Percentiles rank a stretch among this genome's conserved stretches.
Conservation (phyloP, 495 filamentous ascomycete species). For the Elasticomyces elasticus region DNA sequence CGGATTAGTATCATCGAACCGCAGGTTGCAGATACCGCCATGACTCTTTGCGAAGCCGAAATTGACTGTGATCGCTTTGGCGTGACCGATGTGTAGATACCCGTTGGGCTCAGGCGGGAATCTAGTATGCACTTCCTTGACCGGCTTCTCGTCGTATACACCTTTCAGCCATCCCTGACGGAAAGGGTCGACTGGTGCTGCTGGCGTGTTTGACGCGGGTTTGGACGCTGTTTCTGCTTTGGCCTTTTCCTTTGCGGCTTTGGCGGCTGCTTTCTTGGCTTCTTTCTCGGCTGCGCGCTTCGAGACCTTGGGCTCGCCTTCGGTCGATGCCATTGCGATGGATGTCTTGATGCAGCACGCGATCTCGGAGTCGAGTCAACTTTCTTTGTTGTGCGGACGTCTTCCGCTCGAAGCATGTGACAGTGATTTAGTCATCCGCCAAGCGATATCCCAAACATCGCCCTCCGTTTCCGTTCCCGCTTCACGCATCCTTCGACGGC, state of each 20-base stretch:
- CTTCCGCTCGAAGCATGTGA: neutral
- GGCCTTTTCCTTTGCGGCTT: constrained; percentile 23
- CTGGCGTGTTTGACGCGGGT: constrained; percentile 34
- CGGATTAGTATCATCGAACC: constrained; percentile 40
- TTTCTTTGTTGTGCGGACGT: too few species aligned
- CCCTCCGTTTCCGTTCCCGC: neutral
- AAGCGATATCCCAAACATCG: neutral
- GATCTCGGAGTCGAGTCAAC: neutral
- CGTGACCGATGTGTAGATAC: constrained; percentile 81
- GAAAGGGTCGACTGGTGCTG: constrained; percentile 56
- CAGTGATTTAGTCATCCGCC: neutral
- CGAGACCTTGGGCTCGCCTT: constrained; percentile 22
- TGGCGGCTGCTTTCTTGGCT: constrained; percentile 21
- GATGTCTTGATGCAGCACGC: neutral
- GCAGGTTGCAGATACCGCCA: constrained; percentile 56
- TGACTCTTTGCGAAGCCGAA: constrained; percentile 89
- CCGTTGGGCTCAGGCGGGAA: constrained; percentile 90
- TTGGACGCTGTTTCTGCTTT: constrained; percentile 28
- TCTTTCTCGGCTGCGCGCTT: constrained; percentile 26
- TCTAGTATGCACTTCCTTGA: constrained; percentile 58
- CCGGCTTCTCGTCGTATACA: constrained; percentile 67
- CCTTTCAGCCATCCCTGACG: constrained; percentile 71
- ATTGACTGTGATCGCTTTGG: constrained; percentile 94
- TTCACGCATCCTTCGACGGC: neutral
- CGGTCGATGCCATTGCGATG: neutral